These are phyloP conservation scores for Wickerhamomyces chaumierensis DNA, from an alignment of 805 yeast genomes.

Conservation along the genomic window DNA sequence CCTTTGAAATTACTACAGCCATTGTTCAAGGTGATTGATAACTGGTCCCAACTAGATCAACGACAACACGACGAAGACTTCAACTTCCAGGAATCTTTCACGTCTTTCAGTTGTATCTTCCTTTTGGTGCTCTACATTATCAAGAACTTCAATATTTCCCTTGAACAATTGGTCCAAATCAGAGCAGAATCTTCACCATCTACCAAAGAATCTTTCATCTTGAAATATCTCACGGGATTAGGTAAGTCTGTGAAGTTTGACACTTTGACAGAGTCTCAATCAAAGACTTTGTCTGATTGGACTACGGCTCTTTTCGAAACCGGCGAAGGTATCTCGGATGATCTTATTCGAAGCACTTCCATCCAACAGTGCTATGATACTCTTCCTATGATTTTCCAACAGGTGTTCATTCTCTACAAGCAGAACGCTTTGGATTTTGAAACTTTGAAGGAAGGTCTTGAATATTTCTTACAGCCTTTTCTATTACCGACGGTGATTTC, in stretches of 20 bases:
- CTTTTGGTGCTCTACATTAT: constrained; percentile 32
- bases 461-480: constrained; percentile 76
- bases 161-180: constrained; percentile 18
- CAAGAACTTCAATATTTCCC: constrained; percentile 25
- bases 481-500: constrained; percentile 46
- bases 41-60: constrained; percentile 11
- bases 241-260: constrained; percentile 18
- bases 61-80: constrained; percentile 9
- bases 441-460: constrained; percentile 65
- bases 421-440: constrained; percentile 45
- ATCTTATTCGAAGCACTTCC: constrained; percentile 53
- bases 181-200: constrained; percentile 3
- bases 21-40: constrained; percentile 41
- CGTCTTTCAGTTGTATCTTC: constrained; percentile 56
- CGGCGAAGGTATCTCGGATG: constrained; percentile 71
- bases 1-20: constrained; percentile 33
- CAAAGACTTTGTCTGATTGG: constrained; percentile 53
- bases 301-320: constrained; percentile 69
- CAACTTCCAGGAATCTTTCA: constrained; percentile 53
- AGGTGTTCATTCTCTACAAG: constrained; percentile 52
- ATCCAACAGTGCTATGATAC: constrained; percentile 57
- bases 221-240: constrained; percentile 18
- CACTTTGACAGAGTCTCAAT: constrained; percentile 11
- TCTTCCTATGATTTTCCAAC: constrained; percentile 65
- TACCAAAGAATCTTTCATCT: constrained; percentile 20